Evolutionary conservation across 345 rosid genomes (phyloP).

Genomic region (Orychophragmus violaceus): DNA sequence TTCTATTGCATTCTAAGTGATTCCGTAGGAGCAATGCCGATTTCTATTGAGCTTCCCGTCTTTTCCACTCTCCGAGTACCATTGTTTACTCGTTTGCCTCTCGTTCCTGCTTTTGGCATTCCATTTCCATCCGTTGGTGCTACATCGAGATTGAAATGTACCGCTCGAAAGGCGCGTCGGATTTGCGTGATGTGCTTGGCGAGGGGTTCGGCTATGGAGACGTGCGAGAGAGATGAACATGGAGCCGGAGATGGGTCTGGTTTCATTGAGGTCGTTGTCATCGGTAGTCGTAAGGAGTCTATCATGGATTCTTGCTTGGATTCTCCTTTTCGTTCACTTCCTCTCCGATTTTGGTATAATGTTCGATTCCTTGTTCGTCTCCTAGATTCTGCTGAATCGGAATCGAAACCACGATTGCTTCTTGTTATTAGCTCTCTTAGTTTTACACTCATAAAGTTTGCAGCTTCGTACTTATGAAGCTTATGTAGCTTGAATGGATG

Average conservation of each 20-base stretch:
- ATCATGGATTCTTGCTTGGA: conserved; percentile 67
- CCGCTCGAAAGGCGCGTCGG: conserved; percentile 24
- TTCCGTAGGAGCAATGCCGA: conserved; percentile 12
- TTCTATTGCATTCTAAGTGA: not conserved
- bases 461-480: not conserved
- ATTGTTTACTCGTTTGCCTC: conserved; percentile 18
- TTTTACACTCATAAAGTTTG: not conserved
- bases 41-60: conserved; percentile 34
- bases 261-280: conserved; percentile 57
- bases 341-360: conserved; percentile 75
- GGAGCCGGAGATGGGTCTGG: conserved; percentile 13
- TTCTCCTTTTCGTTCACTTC: conserved; percentile 52
- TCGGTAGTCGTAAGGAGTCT: conserved; percentile 80
- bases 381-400: not conserved
- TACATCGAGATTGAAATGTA: not conserved
- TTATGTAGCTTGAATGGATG: not conserved
- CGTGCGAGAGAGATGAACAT: not conserved
- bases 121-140: not conserved
- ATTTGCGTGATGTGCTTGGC: conserved; percentile 28
- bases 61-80: conserved; percentile 27
- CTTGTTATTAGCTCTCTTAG: not conserved
- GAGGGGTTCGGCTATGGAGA: conserved; percentile 17
- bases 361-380: not conserved
- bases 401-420: not conserved
- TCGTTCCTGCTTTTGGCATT: conserved; percentile 5